phyloP scores from a whole-genome alignment of 73 alveolate genomes.

The Loxodes magnus region DNA sequence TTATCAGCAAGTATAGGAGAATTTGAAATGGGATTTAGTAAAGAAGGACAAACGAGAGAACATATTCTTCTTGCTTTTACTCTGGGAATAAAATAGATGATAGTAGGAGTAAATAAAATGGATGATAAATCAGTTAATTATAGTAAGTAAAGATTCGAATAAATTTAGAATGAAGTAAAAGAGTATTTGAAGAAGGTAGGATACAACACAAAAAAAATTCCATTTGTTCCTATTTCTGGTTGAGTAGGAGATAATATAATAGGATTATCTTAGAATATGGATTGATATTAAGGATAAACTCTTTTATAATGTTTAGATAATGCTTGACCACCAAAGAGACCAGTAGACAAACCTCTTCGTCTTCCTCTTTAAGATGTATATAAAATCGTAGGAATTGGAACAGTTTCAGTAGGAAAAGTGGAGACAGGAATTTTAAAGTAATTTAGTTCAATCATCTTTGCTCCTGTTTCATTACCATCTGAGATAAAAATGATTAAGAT shows the following conservation, averaged over 20 bases:
- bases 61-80: slow-evolving; percentile 93
- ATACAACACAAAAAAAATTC: slow-evolving; percentile 31
- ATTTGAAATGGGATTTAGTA: slow-evolving; percentile 98
- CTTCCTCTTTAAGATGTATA: slow-evolving; percentile 86
- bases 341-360: slow-evolving; percentile 85
- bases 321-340: slow-evolving; percentile 82
- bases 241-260: slow-evolving; percentile 46
- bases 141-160: slow-evolving; percentile 33
- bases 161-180: slow-evolving; percentile 31
- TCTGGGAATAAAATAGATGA: slow-evolving; percentile 68
- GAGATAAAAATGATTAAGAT: slow-evolving; percentile 75
- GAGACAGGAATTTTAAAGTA: slow-evolving; percentile 91
- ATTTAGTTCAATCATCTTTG: slow-evolving; percentile 71
- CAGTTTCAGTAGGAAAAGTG: slow-evolving; percentile 93
- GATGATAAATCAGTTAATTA: slow-evolving; percentile 62
- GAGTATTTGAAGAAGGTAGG: slow-evolving; percentile 53
- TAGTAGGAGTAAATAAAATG: slow-evolving; percentile 90
- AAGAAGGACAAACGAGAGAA: slow-evolving; percentile 98
- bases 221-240: slow-evolving; percentile 71
- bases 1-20: slow-evolving; percentile 95
- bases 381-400: slow-evolving; percentile 91
- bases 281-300: slow-evolving; percentile 65
- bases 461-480: slow-evolving; percentile 66
- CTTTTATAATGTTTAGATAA: slow-evolving; percentile 82
- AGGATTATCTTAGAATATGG: slow-evolving; percentile 38